These are phyloP conservation scores for Artemisia tridentata DNA, from an alignment of 129 eudicot species.

Conservation along the genomic window DNA sequence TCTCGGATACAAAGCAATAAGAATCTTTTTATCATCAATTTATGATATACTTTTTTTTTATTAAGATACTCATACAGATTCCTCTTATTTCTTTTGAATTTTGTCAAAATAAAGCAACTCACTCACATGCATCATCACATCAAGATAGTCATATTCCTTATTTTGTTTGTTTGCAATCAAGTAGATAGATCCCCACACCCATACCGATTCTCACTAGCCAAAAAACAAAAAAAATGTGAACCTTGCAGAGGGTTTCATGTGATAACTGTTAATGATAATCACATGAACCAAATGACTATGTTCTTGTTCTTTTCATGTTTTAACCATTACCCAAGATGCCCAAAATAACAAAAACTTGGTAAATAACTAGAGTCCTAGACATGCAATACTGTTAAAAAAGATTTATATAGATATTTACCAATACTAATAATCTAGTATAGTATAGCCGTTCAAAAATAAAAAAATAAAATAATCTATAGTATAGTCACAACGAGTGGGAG, in stretches of 20 bases:
- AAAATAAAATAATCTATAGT: too few species aligned
- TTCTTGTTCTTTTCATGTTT: constrained; percentile 8
- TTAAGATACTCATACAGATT: background rate
- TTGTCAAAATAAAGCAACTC: background rate
- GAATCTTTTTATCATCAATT: background rate
- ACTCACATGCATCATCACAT: constrained; percentile 24
- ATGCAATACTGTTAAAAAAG: too few species aligned
- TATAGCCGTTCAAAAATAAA: too few species aligned
- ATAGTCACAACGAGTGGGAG: too few species aligned
- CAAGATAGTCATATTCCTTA: constrained; percentile 14
- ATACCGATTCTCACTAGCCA: background rate
- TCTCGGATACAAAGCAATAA: background rate
- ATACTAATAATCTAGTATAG: too few species aligned
- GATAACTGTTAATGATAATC: constrained; percentile 19
- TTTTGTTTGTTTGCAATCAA: constrained; percentile 28
- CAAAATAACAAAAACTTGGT: background rate
- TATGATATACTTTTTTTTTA: background rate
- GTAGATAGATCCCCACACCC: background rate
- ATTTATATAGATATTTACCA: too few species aligned
- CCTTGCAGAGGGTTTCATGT: constrained; percentile 22
- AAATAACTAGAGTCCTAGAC: background rate
- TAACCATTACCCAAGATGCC: constrained; percentile 9
- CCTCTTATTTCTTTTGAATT: constrained; percentile 10
- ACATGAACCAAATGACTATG: constrained; percentile 24
- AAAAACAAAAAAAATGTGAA: constrained; percentile 3